Evolutionary conservation across 1,139 yeast genomes (phyloP).

Genomic region (Lodderomyces jiufengensis): DNA sequence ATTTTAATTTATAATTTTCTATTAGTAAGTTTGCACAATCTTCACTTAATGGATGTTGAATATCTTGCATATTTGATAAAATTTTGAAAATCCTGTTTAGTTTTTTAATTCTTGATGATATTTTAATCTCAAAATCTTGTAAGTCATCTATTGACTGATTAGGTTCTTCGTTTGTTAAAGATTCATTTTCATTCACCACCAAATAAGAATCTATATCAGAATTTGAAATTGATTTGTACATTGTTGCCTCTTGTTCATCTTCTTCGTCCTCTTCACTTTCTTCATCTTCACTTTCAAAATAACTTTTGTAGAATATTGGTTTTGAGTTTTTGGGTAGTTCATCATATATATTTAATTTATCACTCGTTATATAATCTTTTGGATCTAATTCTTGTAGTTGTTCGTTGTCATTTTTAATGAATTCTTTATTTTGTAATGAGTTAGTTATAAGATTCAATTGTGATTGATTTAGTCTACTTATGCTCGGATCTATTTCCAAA

Average conservation of each 20-base stretch:
- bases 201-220: constrained; percentile 31
- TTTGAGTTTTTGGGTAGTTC: constrained; percentile 15
- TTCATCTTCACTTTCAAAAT: constrained; percentile 18
- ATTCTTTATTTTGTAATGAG: constrained; percentile 10
- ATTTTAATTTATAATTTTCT: constrained; percentile 64
- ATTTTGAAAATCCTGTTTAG: constrained; percentile 62
- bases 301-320: constrained; percentile 20
- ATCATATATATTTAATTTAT: constrained; percentile 27
- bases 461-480: constrained; percentile 27
- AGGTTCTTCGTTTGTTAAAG: neutral
- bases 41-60: constrained; percentile 84
- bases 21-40: constrained; percentile 76
- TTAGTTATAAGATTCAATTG: constrained; percentile 29
- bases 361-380: constrained; percentile 29
- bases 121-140: constrained; percentile 16
- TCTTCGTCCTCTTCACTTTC: constrained; percentile 18
- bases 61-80: constrained; percentile 56
- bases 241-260: constrained; percentile 12
- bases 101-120: constrained; percentile 46
- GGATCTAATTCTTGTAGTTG: constrained; percentile 23
- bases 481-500: constrained; percentile 27
- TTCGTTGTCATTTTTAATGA: constrained; percentile 13
- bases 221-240: constrained; percentile 8
- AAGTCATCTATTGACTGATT: constrained; percentile 7
- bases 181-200: constrained; percentile 22